A percentile compares a stretch with the other conserved stretches of the same genome.
phyloP scores from a whole-genome alignment of 2,329 filamentous ascomycete genomes.

The Pyrenophora teres region DNA sequence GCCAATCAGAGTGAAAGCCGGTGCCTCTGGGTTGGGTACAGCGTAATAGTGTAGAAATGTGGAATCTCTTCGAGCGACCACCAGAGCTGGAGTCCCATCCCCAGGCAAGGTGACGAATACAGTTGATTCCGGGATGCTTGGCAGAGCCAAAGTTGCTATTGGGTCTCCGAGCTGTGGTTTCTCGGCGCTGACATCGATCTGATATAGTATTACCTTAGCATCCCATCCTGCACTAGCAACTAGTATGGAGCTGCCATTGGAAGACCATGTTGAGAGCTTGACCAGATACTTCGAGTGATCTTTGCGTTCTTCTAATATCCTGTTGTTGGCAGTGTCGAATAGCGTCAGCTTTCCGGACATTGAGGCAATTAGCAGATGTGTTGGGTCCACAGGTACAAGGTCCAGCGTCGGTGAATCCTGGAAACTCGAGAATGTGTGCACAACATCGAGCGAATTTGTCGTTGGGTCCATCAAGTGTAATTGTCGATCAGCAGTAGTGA shows the following conservation, averaged over 20 bases:
- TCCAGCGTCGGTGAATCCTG: slow-evolving; percentile 62
- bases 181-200: slow-evolving; percentile 33
- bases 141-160: slow-evolving; percentile 50
- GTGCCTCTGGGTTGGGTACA: slow-evolving; percentile 26
- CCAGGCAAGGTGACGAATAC: slow-evolving; percentile 59
- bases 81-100: slow-evolving; percentile 51
- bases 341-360: slow-evolving; percentile 64
- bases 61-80: slow-evolving; percentile 62
- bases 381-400: slow-evolving; percentile 49
- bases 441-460: slow-evolving; percentile 36
- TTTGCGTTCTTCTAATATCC: slow-evolving; percentile 54
- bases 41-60: slow-evolving; percentile 63
- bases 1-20: slow-evolving; percentile 50
- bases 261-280: slow-evolving; percentile 51
- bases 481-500: slow-evolving; percentile 48
- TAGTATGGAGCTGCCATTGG: slow-evolving; percentile 33
- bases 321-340: slow-evolving; percentile 48
- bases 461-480: slow-evolving; percentile 54
- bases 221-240: slow-evolving; percentile 67
- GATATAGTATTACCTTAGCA: slow-evolving; percentile 60
- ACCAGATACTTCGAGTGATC: slow-evolving; percentile 66
- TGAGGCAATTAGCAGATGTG: slow-evolving; percentile 57
- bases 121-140: slow-evolving; percentile 63
- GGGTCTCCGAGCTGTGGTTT: slow-evolving; percentile 45
- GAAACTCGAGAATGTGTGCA: slow-evolving; percentile 46